phyloP scores from a whole-genome alignment of 768 basidiomycete species.

The Amanita subjunquillea region DNA sequence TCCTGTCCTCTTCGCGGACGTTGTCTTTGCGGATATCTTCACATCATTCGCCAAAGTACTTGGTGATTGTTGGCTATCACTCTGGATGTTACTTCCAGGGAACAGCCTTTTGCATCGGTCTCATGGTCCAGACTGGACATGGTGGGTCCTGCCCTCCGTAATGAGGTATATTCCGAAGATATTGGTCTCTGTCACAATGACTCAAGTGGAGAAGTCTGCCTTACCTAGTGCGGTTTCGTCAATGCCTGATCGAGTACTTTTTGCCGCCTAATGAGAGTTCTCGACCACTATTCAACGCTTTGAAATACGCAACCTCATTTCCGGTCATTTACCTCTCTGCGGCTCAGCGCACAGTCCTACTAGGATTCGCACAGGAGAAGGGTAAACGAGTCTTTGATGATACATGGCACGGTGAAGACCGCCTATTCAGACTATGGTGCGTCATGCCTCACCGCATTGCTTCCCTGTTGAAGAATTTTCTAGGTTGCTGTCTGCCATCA shows the following conservation, averaged over 20 bases:
- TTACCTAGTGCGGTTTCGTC: constrained; percentile 86
- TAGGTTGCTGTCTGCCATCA: constrained; percentile 74
- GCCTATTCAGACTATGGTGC: constrained; percentile 79
- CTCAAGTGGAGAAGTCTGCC: constrained; percentile 46
- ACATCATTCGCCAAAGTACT: constrained; percentile 97
- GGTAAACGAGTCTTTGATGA: constrained; percentile 31
- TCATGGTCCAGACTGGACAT: constrained; percentile 45
- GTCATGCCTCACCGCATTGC: constrained; percentile 10
- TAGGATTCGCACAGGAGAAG: constrained; percentile 42
- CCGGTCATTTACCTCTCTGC: constrained; percentile 94
- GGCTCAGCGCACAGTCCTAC: constrained; percentile 64
- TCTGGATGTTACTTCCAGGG: constrained; percentile 79
- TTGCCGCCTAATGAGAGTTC: constrained; percentile 50
- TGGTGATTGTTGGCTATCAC: constrained; percentile 86
- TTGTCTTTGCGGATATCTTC: constrained; percentile 90
- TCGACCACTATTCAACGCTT: constrained; percentile 78
- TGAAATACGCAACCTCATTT: constrained; percentile 95
- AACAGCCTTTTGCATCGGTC: constrained; percentile 65
- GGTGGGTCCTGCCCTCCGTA: constrained; percentile 73
- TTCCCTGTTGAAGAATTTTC: background rate
- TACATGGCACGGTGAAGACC: constrained; percentile 68
- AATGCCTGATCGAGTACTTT: constrained; percentile 81
- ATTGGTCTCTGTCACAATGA: background rate
- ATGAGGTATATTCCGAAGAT: constrained; percentile 58
- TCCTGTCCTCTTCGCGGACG: constrained; percentile 80